These are phyloP conservation scores for Aspergillus saccharolyticus DNA, from an alignment of 495 filamentous ascomycete species.

Conservation along the genomic window DNA sequence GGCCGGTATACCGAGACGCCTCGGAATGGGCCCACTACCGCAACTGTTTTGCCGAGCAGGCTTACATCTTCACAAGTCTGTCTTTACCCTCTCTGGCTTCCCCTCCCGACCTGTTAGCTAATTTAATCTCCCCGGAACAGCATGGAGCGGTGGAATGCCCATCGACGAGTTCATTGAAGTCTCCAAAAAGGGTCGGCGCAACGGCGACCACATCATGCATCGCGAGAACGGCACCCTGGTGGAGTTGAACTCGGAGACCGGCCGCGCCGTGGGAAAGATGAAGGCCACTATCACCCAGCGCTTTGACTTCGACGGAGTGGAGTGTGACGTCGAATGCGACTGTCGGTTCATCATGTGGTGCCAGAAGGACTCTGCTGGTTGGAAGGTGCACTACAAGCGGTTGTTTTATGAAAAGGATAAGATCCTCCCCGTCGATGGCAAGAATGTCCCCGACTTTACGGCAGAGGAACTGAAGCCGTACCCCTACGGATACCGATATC, in stretches of 20 bases:
- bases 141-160: slow-evolving; percentile 2
- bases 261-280: slow-evolving; percentile 8
- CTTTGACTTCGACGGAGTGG: slow-evolving; percentile 5
- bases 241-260: not conserved
- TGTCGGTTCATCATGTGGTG: slow-evolving; percentile 6
- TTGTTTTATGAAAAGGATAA: slow-evolving; percentile 6
- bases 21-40: slow-evolving; percentile 5
- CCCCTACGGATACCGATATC: slow-evolving; percentile 5
- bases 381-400: slow-evolving; percentile 1
- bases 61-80: slow-evolving; percentile 2
- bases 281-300: slow-evolving; percentile 6
- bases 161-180: slow-evolving; percentile 8
- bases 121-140: not conserved
- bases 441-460: slow-evolving; percentile 7
- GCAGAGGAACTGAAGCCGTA: slow-evolving; percentile 1
- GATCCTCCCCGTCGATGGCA: slow-evolving; percentile 2
- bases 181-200: slow-evolving; percentile 4
- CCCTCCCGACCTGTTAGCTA: not conserved
- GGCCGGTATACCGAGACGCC: slow-evolving; percentile 5
- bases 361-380: not conserved
- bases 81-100: not conserved
- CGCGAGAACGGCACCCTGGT: slow-evolving; percentile 3
- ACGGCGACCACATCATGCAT: slow-evolving; percentile 5
- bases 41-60: slow-evolving; percentile 1
- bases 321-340: slow-evolving; percentile 6